Evolutionary conservation across 1,284 basidiomycete species (phyloP).

Genomic region (Boletus albobrunnescens): DNA sequence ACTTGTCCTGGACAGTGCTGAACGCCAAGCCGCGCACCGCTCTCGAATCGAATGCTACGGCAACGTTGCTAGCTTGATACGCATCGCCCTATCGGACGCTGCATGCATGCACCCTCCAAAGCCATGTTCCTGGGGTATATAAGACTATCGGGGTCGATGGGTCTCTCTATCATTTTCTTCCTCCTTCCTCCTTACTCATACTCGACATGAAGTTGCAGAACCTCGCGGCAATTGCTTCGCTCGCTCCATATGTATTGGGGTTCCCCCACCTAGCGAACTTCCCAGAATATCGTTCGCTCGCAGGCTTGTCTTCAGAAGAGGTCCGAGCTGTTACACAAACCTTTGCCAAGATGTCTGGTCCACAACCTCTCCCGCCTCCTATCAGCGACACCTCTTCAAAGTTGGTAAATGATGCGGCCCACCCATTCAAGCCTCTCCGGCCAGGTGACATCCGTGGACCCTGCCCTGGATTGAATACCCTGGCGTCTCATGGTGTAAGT

Average conservation of each 20-base stretch:
- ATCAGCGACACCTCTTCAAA: not conserved
- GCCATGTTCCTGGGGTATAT: not conserved
- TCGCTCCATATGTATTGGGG: conserved; percentile 9
- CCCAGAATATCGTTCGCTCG: conserved; percentile 19
- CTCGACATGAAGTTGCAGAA: conserved; percentile 11
- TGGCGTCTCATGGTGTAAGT: no score
- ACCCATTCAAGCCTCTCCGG: not conserved
- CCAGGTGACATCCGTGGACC: no score
- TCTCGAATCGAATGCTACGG: not conserved
- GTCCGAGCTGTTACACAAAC: not conserved
- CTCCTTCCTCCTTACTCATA: not conserved
- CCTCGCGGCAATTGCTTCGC: not conserved
- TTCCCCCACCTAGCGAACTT: conserved; percentile 17
- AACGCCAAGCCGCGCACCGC: no score
- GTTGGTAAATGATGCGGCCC: not conserved
- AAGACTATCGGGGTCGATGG: not conserved
- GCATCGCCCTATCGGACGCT: not conserved
- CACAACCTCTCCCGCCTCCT: not conserved
- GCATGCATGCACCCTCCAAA: not conserved
- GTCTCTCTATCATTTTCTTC: not conserved
- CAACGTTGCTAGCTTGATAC: not conserved
- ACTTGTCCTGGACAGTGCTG: no score
- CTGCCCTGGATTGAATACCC: no score
- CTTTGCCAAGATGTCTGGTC: not conserved
- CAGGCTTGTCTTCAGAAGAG: conserved; percentile 14